Conservation (phyloP, 148 eudicot genomes). For the Euryodendron excelsum region DNA sequence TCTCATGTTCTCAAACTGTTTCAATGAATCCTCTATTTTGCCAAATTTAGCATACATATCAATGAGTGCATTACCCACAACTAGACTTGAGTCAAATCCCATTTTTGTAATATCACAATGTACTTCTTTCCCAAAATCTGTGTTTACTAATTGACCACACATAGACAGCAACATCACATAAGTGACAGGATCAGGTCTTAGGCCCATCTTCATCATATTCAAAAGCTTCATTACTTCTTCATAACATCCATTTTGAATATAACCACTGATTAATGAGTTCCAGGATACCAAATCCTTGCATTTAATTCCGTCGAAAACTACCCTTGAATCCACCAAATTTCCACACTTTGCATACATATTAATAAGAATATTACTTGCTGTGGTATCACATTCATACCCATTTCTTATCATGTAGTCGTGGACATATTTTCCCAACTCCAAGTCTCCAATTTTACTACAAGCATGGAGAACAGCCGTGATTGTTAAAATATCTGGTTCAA, state of each 20-base stretch:
- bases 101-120: constrained; percentile 38
- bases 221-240: constrained; percentile 26
- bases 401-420: constrained; percentile 30
- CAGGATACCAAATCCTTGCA: constrained; percentile 37
- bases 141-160: constrained; percentile 18
- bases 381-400: constrained; percentile 28
- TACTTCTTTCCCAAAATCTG: constrained; percentile 24
- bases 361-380: constrained; percentile 31
- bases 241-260: constrained; percentile 21
- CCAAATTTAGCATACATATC: constrained; percentile 46
- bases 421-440: constrained; percentile 31
- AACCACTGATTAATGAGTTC: constrained; percentile 36
- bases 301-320: constrained; percentile 32
- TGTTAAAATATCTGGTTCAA: constrained; percentile 37
- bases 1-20: constrained; percentile 41
- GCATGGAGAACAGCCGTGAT: constrained; percentile 32
- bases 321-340: constrained; percentile 21
- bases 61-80: constrained; percentile 44
- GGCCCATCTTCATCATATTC: constrained; percentile 13
- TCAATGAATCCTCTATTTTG: constrained; percentile 26
- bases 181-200: constrained; percentile 31
- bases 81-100: constrained; percentile 33
- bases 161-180: constrained; percentile 33
- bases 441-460: constrained; percentile 28
- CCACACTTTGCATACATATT: constrained; percentile 47